Base-by-base conservation (phyloP, 2,329 filamentous ascomycete genomes). In the Colletotrichum sp. region DNA sequence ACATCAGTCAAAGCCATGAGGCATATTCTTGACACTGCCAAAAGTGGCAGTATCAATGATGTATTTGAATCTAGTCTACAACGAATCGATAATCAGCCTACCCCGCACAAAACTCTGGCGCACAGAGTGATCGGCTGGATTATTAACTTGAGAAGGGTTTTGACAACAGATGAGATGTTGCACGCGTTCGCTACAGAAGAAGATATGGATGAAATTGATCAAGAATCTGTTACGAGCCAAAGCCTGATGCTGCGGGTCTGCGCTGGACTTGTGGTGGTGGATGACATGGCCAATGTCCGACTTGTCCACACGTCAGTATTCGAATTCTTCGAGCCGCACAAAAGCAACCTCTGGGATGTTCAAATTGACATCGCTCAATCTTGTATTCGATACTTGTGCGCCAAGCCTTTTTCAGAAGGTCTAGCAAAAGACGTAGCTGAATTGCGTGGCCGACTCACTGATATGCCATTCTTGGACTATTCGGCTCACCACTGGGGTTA, bases 141-240 rank as follows among this genome's bases (percentile, higher is more conserved):
- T 43, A 43, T 43, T 0, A 43, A 43, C 38, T 43, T 0, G 38
- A 43, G 38, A n/a, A 43, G 8, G 8, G 38, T 10, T 18, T n/a
- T 43, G 18, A 43, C 0, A 10, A 4, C 8, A 10, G 16, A 43
- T 0, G 18, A 43, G 16, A 43, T 43, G 38, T n/a, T 43, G 0
- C 38, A 43, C 8, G 38, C 38, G 16, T 43, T 43, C 38, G 38
- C 38, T 0, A 43, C 38, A 43, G 38, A 43, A 43, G 38, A 43
- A 18, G 16, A n/a, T 0, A 43, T 43, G 3, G 18, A 43, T 0
- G 38, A n/a, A 10, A n/a, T 43, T 43, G 18, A 43, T 43, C 0
- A 43, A 10, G 38, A 43, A 0, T 18, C 38, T n/a, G 8, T 43
- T 10, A n/a, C 38, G 16, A 43, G 8, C 0, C 5, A 43, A 43